A percentile compares a stretch with the other conserved stretches of the same genome.
phyloP scores from a whole-genome alignment of 805 yeast genomes.

The Spathaspora arborariae region DNA sequence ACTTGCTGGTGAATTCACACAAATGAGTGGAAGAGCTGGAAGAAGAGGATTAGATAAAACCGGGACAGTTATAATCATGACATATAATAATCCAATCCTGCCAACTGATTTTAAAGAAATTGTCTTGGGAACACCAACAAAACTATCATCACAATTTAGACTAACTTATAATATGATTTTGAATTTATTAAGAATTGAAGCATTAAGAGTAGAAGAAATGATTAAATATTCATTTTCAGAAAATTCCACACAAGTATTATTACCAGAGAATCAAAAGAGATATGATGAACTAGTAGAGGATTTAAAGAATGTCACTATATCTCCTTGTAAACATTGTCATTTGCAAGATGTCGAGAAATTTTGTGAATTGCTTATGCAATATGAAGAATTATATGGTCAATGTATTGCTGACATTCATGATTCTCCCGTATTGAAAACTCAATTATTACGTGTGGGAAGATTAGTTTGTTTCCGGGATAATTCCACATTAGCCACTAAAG shows the following conservation, averaged over 20 bases:
- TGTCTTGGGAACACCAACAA: constrained; percentile 85
- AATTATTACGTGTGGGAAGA: constrained; percentile 49
- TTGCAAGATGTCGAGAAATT: constrained; percentile 42
- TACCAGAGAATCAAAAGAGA: constrained; percentile 79
- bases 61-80: constrained; percentile 93
- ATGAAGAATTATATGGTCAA: constrained; percentile 40
- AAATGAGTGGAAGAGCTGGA: constrained; percentile 99
- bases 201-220: constrained; percentile 96
- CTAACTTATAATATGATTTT: constrained; percentile 94
- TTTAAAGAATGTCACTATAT: constrained; percentile 34
- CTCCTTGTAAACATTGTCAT: constrained; percentile 34
- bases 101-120: constrained; percentile 68
- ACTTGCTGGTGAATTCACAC: constrained; percentile 95
- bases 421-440: constrained; percentile 44
- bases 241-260: constrained; percentile 75
- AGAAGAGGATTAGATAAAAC: constrained; percentile 91
- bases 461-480: constrained; percentile 55
- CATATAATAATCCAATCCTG: constrained; percentile 63
- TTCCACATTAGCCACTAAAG: constrained; percentile 28
- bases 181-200: constrained; percentile 87
- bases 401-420: constrained; percentile 47
- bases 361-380: constrained; percentile 43
- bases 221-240: constrained; percentile 94
- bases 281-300: constrained; percentile 51
- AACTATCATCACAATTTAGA: constrained; percentile 86